A percentile compares a stretch with the other conserved stretches of the same genome.
Conservation (phyloP, 768 basidiomycete species). For the Boletales sp. region DNA sequence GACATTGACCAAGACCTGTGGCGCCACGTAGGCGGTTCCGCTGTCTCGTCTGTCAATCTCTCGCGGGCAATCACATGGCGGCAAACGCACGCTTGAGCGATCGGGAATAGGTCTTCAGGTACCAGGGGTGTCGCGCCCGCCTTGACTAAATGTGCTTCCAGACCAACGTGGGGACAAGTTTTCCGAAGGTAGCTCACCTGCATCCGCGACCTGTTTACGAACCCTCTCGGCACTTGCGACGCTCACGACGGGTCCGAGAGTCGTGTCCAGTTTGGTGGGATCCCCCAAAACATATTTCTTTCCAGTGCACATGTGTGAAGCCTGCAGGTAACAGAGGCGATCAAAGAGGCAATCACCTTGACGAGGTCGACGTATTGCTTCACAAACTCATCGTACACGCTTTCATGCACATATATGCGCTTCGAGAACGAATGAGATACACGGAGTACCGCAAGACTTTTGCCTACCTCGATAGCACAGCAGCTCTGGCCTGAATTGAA, state of each 20-base stretch:
- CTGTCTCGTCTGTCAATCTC: conserved; percentile 33
- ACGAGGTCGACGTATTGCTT: conserved; percentile 65
- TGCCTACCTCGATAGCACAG: conserved; percentile 80
- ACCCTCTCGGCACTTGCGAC: conserved; percentile 82
- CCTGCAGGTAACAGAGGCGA: background rate
- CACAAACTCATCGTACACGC: conserved; percentile 78
- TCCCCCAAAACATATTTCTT: conserved; percentile 86
- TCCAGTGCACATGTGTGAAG: background rate
- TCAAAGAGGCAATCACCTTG: conserved; percentile 44
- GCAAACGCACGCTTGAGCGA: conserved; percentile 60
- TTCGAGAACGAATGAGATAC: conserved; percentile 22
- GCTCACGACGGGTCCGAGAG: conserved; percentile 91
- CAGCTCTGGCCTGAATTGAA: conserved; percentile 99
- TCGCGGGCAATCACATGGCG: background rate
- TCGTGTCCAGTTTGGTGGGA: conserved; percentile 69
- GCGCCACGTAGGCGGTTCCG: conserved; percentile 84
- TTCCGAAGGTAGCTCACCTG: conserved; percentile 44
- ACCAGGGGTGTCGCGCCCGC: conserved; percentile 80
- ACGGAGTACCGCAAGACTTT: background rate
- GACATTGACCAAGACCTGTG: conserved; percentile 88
- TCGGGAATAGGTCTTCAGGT: conserved; percentile 60
- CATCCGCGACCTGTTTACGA: conserved; percentile 81
- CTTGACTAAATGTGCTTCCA: conserved; percentile 41
- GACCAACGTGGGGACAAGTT: background rate
- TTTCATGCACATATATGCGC: conserved; percentile 93